Evolutionary conservation across 2,329 filamentous ascomycete species (phyloP).

Genomic region (Ophiognomonia clavigignenti-juglandacearum): DNA sequence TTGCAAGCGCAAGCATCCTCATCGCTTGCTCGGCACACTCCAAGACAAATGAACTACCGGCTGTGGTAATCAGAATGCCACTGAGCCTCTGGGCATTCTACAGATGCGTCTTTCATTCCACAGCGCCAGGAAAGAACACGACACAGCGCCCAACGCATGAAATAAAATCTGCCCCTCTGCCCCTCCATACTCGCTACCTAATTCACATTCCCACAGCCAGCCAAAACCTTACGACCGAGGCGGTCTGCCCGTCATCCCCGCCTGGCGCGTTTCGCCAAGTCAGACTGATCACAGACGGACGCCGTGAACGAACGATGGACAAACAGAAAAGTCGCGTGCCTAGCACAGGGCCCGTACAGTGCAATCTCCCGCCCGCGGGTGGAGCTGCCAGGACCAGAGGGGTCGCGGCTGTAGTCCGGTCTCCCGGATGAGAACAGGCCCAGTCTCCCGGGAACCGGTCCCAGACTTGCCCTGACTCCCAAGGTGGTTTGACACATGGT

Average conservation of each 20-base stretch:
- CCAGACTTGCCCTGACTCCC: too few relatives aligned
- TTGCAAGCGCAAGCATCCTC: too few relatives aligned
- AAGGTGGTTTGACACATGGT: constrained; percentile 17
- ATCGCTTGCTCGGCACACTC: too few relatives aligned
- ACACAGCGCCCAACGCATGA: neutral
- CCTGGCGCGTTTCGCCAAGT: constrained; percentile 5
- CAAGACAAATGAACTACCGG: too few relatives aligned
- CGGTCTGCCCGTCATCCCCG: constrained; percentile 13
- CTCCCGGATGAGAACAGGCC: neutral
- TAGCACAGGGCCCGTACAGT: constrained; percentile 14
- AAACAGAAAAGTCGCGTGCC: too few relatives aligned
- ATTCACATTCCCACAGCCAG: neutral
- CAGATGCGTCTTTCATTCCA: constrained; percentile 6
- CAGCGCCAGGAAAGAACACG: neutral
- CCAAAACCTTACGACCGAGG: constrained; percentile 12
- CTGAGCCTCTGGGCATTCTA: too few relatives aligned
- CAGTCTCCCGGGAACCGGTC: constrained; percentile 14
- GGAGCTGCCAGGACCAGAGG: constrained; percentile 7
- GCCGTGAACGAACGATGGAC: constrained; percentile 10
- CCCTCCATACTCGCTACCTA: neutral
- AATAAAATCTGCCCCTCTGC: neutral
- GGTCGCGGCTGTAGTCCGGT: constrained; percentile 12
- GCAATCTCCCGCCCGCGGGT: too few relatives aligned
- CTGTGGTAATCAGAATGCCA: too few relatives aligned
- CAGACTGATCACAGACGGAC: too few relatives aligned